Evolutionary conservation across 108 stramenopile genomes (phyloP), one percentile per base, ranked within the genome.

Genomic region (Chaetoceros tenuissimus): DNA sequence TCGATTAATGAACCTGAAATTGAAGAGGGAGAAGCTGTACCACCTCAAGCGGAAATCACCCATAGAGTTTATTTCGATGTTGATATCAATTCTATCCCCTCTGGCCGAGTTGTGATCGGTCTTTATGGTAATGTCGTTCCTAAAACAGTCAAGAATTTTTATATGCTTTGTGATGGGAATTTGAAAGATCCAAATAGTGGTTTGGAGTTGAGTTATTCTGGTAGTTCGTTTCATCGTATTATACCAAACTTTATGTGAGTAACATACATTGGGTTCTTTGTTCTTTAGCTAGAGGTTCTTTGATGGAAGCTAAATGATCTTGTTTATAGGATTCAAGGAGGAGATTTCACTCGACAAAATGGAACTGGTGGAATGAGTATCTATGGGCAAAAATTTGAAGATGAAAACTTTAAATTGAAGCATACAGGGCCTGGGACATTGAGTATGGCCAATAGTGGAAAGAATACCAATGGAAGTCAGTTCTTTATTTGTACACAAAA

Each of bases 381-480:
- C 43, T 77, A 70, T 55, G 82, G 78, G 5, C 25, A 64, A 24
- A 73, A 72, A 52, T 96, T 96, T 60, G 69, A 85, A 3, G 95
- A 94, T 70, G 96, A 97, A 62, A 92, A 97, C 62, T 97, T 98
- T 74, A 56, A 71, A 47, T 59, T 98, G 40, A 92, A 87, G 71
- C 98, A 99, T 63, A 73, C 70, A 10, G 88, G 94, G 34, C 83
- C 88, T 5, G 94, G 94, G 16, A 76, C 84, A 7, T 59, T 92
- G 48, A 76, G 74, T 25, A 98, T 98, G 97, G 98, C 98, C 31
- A 99, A 99, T 78, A 72, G 94, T 0, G 98, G 98, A 3, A 59
- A 61, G 24, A 71, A 91, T 71, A 94, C 93, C 24, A 96, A 94
- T 72, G 95, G 91, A 45, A 82, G 78, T 44, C 92, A 94, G 69